Evolutionary conservation across 192 early-diverging fungal species (phyloP).

Genomic region (Backusella sp.): DNA sequence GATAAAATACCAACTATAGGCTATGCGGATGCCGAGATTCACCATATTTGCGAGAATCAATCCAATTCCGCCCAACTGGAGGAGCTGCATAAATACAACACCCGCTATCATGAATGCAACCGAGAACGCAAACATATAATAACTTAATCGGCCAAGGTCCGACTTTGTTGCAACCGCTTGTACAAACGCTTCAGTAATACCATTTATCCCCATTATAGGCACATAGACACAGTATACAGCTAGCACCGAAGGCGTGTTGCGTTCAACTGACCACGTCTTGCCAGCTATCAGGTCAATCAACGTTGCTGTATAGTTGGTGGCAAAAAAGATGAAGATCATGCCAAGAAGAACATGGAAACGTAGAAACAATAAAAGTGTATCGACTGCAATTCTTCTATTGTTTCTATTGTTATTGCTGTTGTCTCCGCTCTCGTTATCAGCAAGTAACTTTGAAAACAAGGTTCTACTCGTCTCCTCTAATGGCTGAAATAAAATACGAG

Average conservation of each 20-base stretch:
- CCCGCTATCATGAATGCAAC: slow-evolving; percentile 62
- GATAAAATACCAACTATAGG: slow-evolving; percentile 69
- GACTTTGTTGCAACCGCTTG: slow-evolving; percentile 76
- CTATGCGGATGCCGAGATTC: slow-evolving; percentile 78
- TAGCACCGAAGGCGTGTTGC: slow-evolving; percentile 56
- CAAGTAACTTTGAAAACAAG: slow-evolving; percentile 73
- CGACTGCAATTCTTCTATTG: background rate
- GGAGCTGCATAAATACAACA: slow-evolving; percentile 54
- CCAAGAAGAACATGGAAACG: slow-evolving; percentile 75
- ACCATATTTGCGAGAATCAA: slow-evolving; percentile 85
- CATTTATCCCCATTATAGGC: slow-evolving; percentile 93
- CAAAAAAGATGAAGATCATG: slow-evolving; percentile 76
- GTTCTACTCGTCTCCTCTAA: slow-evolving; percentile 89
- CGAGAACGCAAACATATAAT: slow-evolving; percentile 78
- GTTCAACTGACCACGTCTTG: slow-evolving; percentile 47
- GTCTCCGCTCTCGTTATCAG: background rate
- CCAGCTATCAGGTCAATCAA: slow-evolving; percentile 67
- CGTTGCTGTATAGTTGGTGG: slow-evolving; percentile 74
- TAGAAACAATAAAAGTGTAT: slow-evolving; percentile 41
- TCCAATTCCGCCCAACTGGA: slow-evolving; percentile 70
- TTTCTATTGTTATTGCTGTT: background rate
- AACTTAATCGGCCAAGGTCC: slow-evolving; percentile 60
- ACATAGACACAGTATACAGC: slow-evolving; percentile 87
- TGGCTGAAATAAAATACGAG: slow-evolving; percentile 88
- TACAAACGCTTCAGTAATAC: slow-evolving; percentile 91